Conservation (phyloP, 2,329 filamentous ascomycete species). For the Triangularia setosa region DNA sequence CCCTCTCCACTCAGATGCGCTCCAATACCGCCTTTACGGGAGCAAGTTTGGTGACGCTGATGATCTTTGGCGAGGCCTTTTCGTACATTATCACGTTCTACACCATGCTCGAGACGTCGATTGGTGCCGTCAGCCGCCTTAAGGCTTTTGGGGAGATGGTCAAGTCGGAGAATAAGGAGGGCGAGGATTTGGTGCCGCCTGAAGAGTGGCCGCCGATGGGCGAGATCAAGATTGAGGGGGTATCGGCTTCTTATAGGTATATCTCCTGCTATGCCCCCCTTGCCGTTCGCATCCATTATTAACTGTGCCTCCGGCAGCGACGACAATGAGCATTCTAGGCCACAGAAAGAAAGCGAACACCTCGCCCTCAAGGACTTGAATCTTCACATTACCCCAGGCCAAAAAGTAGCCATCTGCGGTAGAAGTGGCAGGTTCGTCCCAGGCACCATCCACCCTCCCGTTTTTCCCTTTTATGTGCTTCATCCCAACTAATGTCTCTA, state of each 20-base stretch:
- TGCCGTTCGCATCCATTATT: background rate
- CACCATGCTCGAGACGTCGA: constrained; percentile 33
- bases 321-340: background rate
- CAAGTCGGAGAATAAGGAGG: constrained; percentile 27
- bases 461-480: background rate
- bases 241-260: constrained; percentile 29
- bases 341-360: background rate
- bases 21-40: constrained; percentile 37
- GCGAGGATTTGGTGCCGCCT: constrained; percentile 28
- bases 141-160: constrained; percentile 30
- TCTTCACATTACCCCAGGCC: constrained; percentile 31
- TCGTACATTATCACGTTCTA: constrained; percentile 32
- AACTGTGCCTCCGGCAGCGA: background rate
- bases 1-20: constrained; percentile 43
- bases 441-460: background rate
- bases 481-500: constrained; percentile 34
- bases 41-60: constrained; percentile 37
- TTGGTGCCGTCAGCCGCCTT: constrained; percentile 36
- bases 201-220: constrained; percentile 27
- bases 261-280: background rate
- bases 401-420: constrained; percentile 43
- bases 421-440: constrained; percentile 34
- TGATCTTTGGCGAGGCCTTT: constrained; percentile 34
- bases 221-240: constrained; percentile 24
- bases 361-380: constrained; percentile 30